Evolutionary conservation across 805 yeast genomes (phyloP).

Genomic region (Maudiozyma barnettii): DNA sequence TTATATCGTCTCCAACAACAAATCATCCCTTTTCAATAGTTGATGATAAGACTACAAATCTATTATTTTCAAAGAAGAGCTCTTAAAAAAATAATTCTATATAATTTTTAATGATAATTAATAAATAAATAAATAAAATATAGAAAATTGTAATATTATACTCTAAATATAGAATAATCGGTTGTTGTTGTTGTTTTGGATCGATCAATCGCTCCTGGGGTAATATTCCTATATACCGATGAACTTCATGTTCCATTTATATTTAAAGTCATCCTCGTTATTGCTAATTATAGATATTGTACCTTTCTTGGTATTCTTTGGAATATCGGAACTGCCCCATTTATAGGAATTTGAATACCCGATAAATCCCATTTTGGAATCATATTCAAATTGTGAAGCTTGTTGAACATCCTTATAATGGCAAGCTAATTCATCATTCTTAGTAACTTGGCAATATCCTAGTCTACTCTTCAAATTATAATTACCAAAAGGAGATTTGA

Average conservation of each 20-base stretch:
- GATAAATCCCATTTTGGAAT: slow-evolving; percentile 36
- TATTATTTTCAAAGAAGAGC: background rate
- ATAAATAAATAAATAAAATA: too few relatives aligned
- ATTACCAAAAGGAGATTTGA: slow-evolving; percentile 63
- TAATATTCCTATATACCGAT: background rate
- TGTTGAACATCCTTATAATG: slow-evolving; percentile 20
- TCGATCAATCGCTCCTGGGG: too few relatives aligned
- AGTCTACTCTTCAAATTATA: slow-evolving; percentile 55
- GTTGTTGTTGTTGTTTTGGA: background rate
- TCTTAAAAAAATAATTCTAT: background rate
- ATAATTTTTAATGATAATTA: background rate
- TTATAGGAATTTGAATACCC: slow-evolving; percentile 51
- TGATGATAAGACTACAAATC: slow-evolving; percentile 7
- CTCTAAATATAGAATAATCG: background rate
- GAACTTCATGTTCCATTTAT: slow-evolving; percentile 3
- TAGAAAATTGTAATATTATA: too few relatives aligned
- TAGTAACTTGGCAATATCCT: slow-evolving; percentile 58
- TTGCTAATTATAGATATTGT: slow-evolving; percentile 34
- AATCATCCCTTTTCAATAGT: slow-evolving; percentile 2
- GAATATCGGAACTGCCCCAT: slow-evolving; percentile 48
- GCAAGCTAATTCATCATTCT: slow-evolving; percentile 27
- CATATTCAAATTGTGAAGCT: slow-evolving; percentile 48
- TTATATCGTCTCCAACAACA: background rate
- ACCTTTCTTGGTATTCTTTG: slow-evolving; percentile 40
- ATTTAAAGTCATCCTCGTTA: slow-evolving; percentile 32